Conservation (phyloP, 1,139 yeast species). For the Scheffersomyces segobiensis region DNA sequence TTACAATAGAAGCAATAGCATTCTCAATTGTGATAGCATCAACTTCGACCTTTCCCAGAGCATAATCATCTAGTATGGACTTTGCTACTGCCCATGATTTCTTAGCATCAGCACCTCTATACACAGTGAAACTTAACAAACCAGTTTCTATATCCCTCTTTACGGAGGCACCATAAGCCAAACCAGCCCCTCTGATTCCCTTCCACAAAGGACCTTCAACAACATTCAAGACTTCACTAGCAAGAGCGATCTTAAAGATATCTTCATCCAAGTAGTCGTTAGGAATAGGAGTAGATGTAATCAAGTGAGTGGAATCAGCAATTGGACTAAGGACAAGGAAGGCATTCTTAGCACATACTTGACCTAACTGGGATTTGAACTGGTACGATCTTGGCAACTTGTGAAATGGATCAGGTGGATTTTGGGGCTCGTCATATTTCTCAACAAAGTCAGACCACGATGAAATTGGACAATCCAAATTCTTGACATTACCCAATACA, state of each 20-base stretch:
- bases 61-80: slow-evolving; percentile 62
- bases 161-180: slow-evolving; percentile 86
- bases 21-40: slow-evolving; percentile 66
- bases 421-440: slow-evolving; percentile 5
- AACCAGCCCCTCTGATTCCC: slow-evolving; percentile 92
- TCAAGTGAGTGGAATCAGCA: slow-evolving; percentile 80
- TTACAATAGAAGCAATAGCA: slow-evolving; percentile 74
- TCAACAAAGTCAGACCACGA: slow-evolving; percentile 57
- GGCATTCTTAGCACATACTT: slow-evolving; percentile 54
- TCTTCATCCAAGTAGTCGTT: slow-evolving; percentile 66
- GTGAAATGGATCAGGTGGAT: slow-evolving; percentile 19
- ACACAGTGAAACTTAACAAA: slow-evolving; percentile 62
- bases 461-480: slow-evolving; percentile 54
- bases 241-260: slow-evolving; percentile 67
- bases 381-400: slow-evolving; percentile 55
- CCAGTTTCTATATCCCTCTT: slow-evolving; percentile 66
- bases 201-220: slow-evolving; percentile 98
- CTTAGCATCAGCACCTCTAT: slow-evolving; percentile 82
- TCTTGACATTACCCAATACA: slow-evolving; percentile 65
- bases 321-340: slow-evolving; percentile 76
- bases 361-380: slow-evolving; percentile 60
- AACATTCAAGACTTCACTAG: slow-evolving; percentile 75
- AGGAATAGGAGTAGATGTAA: slow-evolving; percentile 63
- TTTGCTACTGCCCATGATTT: slow-evolving; percentile 71
- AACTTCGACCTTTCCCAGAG: slow-evolving; percentile 51